Base-by-base conservation (phyloP, 768 basidiomycete species). In the Coprinopsis marcescibilis region DNA sequence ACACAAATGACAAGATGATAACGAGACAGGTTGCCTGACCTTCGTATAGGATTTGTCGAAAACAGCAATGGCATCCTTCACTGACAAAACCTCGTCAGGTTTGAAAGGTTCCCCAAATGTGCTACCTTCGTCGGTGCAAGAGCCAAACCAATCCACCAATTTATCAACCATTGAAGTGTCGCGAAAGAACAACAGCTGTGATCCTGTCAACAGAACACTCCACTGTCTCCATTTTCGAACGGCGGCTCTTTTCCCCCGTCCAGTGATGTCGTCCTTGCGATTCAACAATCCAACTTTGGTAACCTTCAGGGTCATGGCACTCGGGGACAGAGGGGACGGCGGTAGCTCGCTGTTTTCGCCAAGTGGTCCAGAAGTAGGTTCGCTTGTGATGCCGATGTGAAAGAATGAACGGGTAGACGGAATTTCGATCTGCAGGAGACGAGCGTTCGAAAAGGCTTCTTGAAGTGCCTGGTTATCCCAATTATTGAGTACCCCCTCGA, bases 131-230 rank as follows among this genome's bases (percentile, higher is more conserved):
- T 68, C 61, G 44, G 68, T 64, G 62, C 70, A 36, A 70, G 62
- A 45, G 71, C 65, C 25, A 84, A 55, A 17, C 67, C 60, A 32
- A 64, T 17, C 38, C 20, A 40, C 19, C 6, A 36, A 24, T 56
- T 2, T 76, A 75, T 26, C 23, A 43, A 39, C 79, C 76, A 82
- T 24, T 12, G 75, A 57, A 2, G 76, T 61, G 62, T 91, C 88
- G 23, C 86, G 85, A 67, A 92, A 93, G 61, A 98, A 85, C 36
- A 97, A 74, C 3, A 99, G 71, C 57, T 97, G 95, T 3, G 91
- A 93, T 20, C 81, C 85, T 3, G 92, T 93, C 46, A 99, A 71
- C 41, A 94, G 72, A 7, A 92, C 87, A 51, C 80, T 83, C 76
- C 84, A 94, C 10, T 78, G 66, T 56, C 76, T 83, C 96, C 96